Evolutionary conservation across 2,329 filamentous ascomycete species (phyloP), one percentile per base, ranked within the genome.

Genomic region (Aspergillus pseudotamarii): DNA sequence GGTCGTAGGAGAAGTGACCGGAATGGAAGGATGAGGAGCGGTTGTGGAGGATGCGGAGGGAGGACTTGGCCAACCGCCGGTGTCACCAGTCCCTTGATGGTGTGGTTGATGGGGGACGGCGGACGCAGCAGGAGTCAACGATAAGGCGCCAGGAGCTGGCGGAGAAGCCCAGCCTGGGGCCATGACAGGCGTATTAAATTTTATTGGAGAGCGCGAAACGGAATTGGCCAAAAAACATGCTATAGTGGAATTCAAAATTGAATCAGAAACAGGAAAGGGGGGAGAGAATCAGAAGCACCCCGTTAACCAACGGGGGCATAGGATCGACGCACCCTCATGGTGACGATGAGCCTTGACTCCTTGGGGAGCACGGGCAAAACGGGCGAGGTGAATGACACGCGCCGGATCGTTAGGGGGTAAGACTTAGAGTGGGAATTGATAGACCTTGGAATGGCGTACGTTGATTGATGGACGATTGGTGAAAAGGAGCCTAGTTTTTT

Each of bases 1-100:
- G 63, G 75, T 72, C 62, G 79, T 75, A 64, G 80, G 78, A 68
- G 78, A 76, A 48, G 77, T 38, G 59, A 58, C 57, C 41, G 56
- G 63, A 43, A 57, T 34, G 60, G 62, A 48, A 59, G 61, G 62
- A 57, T 56, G 62, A 56, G 53, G 43, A 64, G 63, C 56, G 56
- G 63, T 64, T 36, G 61, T 51, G 62, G 62, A 57, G 50, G 69
- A 58, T 64, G 66, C 46, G 59, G 64, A 63, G 64, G 59, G 62
- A 65, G 57, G 61, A 59, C 63, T 64, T 63, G 65, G 63, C 67
- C 63, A 64, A 60, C 38, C 36, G 55, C 60, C 58, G 60, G 66
- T 58, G 61, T 59, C 62, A 63, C 59, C 46, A 38, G 32, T 59
- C 59, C 66, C 64, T 64, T 60, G 53, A 57, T 59, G 55, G 51